A percentile compares a stretch with the other conserved stretches of the same genome.
These are phyloP conservation scores for Aureobasidium sp. DNA, from an alignment of 2,329 filamentous ascomycete genomes.

Conservation along the genomic window DNA sequence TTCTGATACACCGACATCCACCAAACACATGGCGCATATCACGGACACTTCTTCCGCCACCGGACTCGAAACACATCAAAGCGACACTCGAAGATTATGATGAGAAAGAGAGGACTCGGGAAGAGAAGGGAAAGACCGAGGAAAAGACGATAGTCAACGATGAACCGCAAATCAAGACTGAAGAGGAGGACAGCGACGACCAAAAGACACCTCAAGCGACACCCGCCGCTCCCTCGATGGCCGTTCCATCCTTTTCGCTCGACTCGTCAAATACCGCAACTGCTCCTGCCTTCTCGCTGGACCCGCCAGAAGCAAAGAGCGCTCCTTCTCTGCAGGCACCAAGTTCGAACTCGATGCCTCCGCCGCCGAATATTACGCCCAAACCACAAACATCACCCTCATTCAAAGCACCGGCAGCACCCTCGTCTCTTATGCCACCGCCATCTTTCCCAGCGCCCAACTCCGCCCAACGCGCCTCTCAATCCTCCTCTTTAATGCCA, in stretches of 20 bases:
- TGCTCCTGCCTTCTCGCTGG: too few relatives aligned
- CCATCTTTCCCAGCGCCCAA: conserved; percentile 51
- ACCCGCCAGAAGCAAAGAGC: background rate
- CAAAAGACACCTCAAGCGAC: conserved; percentile 36
- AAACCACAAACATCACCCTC: background rate
- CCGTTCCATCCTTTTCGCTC: conserved; percentile 27
- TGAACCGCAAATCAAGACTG: background rate
- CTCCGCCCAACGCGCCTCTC: conserved; percentile 49
- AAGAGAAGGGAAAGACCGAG: background rate
- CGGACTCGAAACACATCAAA: conserved; percentile 5
- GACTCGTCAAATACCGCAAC: conserved; percentile 5
- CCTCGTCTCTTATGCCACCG: conserved; percentile 36
- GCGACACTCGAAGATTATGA: background rate
- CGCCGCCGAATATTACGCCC: conserved; percentile 15
- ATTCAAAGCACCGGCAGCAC: conserved; percentile 20
- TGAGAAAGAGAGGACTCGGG: background rate
- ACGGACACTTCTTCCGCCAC: conserved; percentile 29
- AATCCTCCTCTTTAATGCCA: conserved; percentile 30
- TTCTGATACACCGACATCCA: conserved; percentile 45
- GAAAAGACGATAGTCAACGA: conserved; percentile 9
- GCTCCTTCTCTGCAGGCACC: conserved; percentile 50
- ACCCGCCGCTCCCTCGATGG: conserved; percentile 18
- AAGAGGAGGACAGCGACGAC: conserved; percentile 18
- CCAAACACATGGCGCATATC: conserved; percentile 38
- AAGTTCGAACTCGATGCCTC: conserved; percentile 44